Evolutionary conservation across 2,329 filamentous ascomycete genomes (phyloP).

Genomic region (Pseudocercospora musae): DNA sequence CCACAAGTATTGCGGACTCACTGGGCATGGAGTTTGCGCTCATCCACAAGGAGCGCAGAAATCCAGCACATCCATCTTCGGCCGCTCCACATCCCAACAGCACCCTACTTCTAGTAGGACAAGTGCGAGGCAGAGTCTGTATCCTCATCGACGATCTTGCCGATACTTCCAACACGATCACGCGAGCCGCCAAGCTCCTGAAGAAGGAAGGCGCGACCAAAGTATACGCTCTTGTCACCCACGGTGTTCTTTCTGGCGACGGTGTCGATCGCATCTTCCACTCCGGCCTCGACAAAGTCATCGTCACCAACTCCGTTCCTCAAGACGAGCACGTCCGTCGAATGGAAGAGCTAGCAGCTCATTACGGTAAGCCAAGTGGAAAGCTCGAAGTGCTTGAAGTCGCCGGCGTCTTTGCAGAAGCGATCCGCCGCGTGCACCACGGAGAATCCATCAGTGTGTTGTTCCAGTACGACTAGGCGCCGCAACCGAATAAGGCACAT

Average conservation of each 20-base stretch:
- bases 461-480: conserved; percentile 71
- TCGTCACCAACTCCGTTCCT: conserved; percentile 93
- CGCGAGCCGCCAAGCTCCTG: conserved; percentile 89
- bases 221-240: conserved; percentile 89
- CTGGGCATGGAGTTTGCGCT: conserved; percentile 93
- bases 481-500: conserved; percentile 8
- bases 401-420: conserved; percentile 83
- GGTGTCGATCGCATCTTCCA: conserved; percentile 92
- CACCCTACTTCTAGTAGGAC: conserved; percentile 91
- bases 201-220: conserved; percentile 88
- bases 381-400: conserved; percentile 93
- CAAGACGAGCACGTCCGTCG: conserved; percentile 71
- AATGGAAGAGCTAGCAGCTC: conserved; percentile 21
- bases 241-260: conserved; percentile 92
- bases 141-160: conserved; percentile 93
- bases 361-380: conserved; percentile 55
- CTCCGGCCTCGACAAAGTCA: conserved; percentile 85
- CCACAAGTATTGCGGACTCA: conserved; percentile 89
- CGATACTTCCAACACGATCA: conserved; percentile 96
- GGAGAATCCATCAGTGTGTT: conserved; percentile 96
- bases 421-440: conserved; percentile 92
- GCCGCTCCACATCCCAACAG: conserved; percentile 38
- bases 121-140: conserved; percentile 74
- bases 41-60: conserved; percentile 93
- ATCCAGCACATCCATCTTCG: conserved; percentile 56